Conservation (phyloP, 495 filamentous ascomycete genomes). For the Neurospora discreta region DNA sequence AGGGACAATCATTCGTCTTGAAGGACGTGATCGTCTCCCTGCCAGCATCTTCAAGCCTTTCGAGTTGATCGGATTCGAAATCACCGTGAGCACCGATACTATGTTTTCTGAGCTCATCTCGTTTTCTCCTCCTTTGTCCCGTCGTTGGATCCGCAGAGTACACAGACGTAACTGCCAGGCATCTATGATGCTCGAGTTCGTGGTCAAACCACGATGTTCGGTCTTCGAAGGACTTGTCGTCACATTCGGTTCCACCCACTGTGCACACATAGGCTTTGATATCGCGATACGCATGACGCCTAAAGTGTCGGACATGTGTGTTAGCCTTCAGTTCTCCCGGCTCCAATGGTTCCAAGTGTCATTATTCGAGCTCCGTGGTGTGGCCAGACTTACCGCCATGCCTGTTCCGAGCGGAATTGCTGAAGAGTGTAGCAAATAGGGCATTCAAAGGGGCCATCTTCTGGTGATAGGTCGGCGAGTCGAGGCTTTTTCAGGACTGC, state of each 20-base stretch:
- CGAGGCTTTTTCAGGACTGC: slow-evolving; percentile 3
- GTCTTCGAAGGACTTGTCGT: slow-evolving; percentile 13
- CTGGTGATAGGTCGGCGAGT: neutral
- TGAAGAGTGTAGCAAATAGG: slow-evolving; percentile 22
- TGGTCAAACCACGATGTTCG: slow-evolving; percentile 23
- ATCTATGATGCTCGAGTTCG: slow-evolving; percentile 20
- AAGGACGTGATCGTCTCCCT: neutral
- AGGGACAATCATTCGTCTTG: slow-evolving; percentile 1
- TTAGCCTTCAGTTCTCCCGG: neutral
- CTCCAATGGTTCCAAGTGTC: neutral
- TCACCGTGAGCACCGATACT: neutral
- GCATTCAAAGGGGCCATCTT: slow-evolving; percentile 16
- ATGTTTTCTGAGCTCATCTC: neutral
- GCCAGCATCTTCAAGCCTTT: neutral
- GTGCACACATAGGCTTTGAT: slow-evolving; percentile 28
- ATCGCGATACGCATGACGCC: slow-evolving; percentile 21
- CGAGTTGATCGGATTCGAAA: neutral
- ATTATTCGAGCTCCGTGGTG: neutral
- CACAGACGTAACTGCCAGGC: slow-evolving; percentile 14
- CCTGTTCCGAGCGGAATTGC: slow-evolving; percentile 4
- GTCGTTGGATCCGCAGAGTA: slow-evolving; percentile 6
- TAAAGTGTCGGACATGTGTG: neutral
- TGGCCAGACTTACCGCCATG: slow-evolving; percentile 10
- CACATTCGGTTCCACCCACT: slow-evolving; percentile 13
- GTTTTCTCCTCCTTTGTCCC: neutral